phyloP scores from a whole-genome alignment of 768 basidiomycete genomes.

The Royoungia palumana region DNA sequence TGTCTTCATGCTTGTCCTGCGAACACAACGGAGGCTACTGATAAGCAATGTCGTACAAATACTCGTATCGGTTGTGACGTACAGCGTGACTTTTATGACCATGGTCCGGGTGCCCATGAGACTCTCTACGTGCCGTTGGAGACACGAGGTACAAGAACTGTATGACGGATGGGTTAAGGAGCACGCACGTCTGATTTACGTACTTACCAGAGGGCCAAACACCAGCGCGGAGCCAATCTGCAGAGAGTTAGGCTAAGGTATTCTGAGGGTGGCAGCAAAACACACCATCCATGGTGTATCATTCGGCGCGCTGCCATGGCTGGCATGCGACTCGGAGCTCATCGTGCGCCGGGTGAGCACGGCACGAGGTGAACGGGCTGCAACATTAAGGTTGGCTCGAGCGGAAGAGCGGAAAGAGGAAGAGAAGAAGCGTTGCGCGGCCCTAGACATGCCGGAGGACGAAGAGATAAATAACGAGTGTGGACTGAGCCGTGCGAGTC shows the following conservation, averaged over 20 bases:
- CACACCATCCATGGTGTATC: slow-evolving; percentile 32
- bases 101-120: slow-evolving; percentile 23
- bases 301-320: slow-evolving; percentile 15
- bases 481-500: slow-evolving; percentile 9
- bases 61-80: slow-evolving; percentile 7
- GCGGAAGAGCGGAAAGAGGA: slow-evolving; percentile 15
- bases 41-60: slow-evolving; percentile 11
- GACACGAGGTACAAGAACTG: slow-evolving; percentile 33
- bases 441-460: slow-evolving; percentile 19
- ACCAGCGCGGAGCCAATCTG: slow-evolving; percentile 32
- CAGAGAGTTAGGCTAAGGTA: background rate
- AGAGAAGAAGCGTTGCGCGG: slow-evolving; percentile 16
- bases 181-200: background rate
- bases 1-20: slow-evolving; percentile 15
- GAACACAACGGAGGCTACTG: background rate
- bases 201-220: slow-evolving; percentile 31
- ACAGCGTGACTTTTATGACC: slow-evolving; percentile 21
- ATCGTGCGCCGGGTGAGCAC: slow-evolving; percentile 22
- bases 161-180: background rate
- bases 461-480: slow-evolving; percentile 13
- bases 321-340: slow-evolving; percentile 24
- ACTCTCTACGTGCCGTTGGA: slow-evolving; percentile 25
- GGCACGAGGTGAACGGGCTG: slow-evolving; percentile 12
- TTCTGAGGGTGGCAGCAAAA: background rate
- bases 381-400: slow-evolving; percentile 6